Conservation (phyloP, 179 eudicot species). For the Silene noctiflora region DNA sequence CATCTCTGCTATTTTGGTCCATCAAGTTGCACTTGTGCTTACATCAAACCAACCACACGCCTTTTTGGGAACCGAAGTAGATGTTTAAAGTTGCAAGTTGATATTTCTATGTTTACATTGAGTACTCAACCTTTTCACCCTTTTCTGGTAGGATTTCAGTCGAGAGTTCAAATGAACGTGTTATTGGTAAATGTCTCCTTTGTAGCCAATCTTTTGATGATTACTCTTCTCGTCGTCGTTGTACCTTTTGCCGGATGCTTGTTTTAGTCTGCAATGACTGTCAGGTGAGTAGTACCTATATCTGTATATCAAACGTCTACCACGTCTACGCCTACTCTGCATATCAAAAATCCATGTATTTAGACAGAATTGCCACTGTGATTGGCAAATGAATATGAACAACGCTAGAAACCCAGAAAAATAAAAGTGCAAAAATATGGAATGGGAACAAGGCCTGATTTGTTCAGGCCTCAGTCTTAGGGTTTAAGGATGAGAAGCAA, state of each 20-base stretch:
- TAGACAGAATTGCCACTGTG: background rate
- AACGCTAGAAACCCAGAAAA: background rate
- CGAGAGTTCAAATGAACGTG: conserved; percentile 53
- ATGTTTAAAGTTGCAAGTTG: background rate
- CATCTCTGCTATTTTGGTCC: background rate
- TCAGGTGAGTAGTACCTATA: conserved; percentile 41
- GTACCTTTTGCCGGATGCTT: conserved; percentile 90
- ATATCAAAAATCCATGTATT: background rate
- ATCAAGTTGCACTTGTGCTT: background rate
- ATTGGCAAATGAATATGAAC: background rate
- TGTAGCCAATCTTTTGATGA: conserved; percentile 73
- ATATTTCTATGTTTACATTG: background rate
- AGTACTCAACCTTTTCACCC: background rate
- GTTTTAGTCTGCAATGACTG: conserved; percentile 79
- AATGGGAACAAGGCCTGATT: background rate
- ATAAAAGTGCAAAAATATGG: background rate
- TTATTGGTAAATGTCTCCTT: conserved; percentile 70
- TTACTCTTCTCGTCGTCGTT: conserved; percentile 80
- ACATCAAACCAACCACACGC: conserved; percentile 8
- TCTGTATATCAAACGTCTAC: background rate
- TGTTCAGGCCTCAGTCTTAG: background rate
- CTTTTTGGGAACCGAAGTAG: background rate
- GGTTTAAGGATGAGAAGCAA: conserved; percentile 4
- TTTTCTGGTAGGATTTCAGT: conserved; percentile 71
- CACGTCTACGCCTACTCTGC: background rate